Conservation (phyloP, 2,329 filamentous ascomycete genomes). For the Beauveria bassiana region DNA sequence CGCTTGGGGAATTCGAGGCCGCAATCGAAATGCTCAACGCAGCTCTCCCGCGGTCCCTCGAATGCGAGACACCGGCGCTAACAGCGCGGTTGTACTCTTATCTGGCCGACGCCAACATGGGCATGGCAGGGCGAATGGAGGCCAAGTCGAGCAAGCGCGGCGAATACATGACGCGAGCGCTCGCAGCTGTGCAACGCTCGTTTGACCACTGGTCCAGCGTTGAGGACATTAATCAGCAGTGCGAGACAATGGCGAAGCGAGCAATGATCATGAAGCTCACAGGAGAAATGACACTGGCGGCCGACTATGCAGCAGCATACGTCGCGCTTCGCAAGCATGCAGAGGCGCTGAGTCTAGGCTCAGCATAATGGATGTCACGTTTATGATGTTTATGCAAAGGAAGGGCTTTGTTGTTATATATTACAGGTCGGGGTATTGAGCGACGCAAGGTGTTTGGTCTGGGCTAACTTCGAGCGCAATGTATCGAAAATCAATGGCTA, state of each 20-base stretch:
- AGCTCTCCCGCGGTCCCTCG: slow-evolving; percentile 68
- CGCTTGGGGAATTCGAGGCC: slow-evolving; percentile 62
- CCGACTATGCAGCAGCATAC: slow-evolving; percentile 60
- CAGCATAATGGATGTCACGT: neutral
- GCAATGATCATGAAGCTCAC: slow-evolving; percentile 65
- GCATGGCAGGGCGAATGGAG: slow-evolving; percentile 53
- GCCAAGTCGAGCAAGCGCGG: slow-evolving; percentile 37
- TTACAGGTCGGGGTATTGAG: neutral
- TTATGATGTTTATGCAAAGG: neutral
- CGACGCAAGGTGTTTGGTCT: neutral
- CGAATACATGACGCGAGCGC: slow-evolving; percentile 50
- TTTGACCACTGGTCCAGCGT: slow-evolving; percentile 57
- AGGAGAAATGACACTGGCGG: slow-evolving; percentile 56
- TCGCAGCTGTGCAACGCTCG: slow-evolving; percentile 54
- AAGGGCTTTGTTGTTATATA: neutral
- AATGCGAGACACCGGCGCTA: slow-evolving; percentile 56
- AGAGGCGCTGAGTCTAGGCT: slow-evolving; percentile 21
- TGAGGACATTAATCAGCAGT: slow-evolving; percentile 58
- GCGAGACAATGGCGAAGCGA: slow-evolving; percentile 77
- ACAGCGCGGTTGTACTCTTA: slow-evolving; percentile 60
- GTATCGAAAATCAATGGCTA: neutral
- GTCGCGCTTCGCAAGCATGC: slow-evolving; percentile 44
- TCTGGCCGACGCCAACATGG: slow-evolving; percentile 72
- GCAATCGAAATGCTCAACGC: slow-evolving; percentile 57
- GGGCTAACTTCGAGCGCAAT: neutral